Evolutionary conservation across 2,329 filamentous ascomycete species (phyloP).

Genomic region (Taxawa tesnikishii): DNA sequence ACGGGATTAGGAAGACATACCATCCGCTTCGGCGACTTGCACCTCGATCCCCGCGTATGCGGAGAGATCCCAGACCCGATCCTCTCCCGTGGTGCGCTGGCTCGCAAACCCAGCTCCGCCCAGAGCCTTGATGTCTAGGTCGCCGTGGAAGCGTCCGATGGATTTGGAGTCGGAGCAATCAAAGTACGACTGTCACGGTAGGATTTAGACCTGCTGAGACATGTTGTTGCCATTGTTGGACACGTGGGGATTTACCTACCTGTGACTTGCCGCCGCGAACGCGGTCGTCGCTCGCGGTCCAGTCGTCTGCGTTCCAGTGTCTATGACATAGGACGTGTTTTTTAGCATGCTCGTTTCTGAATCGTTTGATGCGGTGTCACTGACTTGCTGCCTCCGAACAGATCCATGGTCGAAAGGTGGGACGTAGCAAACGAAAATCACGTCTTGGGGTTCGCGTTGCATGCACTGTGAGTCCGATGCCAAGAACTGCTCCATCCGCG

Average conservation of each 20-base stretch:
- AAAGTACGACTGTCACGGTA: constrained; percentile 33
- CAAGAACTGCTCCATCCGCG: no score
- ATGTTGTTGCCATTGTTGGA: background rate
- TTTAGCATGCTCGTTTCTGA: background rate
- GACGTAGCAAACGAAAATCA: no score
- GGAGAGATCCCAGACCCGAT: constrained; percentile 51
- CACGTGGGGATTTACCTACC: constrained; percentile 18
- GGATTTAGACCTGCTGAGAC: background rate
- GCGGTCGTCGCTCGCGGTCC: constrained; percentile 61
- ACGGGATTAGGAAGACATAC: constrained; percentile 14
- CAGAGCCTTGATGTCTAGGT: constrained; percentile 60
- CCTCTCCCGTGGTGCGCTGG: constrained; percentile 52
- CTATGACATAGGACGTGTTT: no score
- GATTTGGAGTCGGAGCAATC: constrained; percentile 21
- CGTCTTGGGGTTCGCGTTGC: no score
- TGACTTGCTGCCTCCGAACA: constrained; percentile 22
- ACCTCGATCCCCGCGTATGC: constrained; percentile 50
- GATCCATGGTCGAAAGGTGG: no score
- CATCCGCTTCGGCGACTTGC: constrained; percentile 40
- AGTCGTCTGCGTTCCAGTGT: constrained; percentile 47
- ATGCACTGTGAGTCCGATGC: no score
- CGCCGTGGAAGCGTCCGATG: constrained; percentile 49
- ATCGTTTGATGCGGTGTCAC: constrained; percentile 7
- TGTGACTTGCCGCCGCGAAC: constrained; percentile 63
- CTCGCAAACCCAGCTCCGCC: constrained; percentile 75